Base-by-base conservation (phyloP, 2,329 filamentous ascomycete genomes). In the Talaromyces rugulosus region DNA sequence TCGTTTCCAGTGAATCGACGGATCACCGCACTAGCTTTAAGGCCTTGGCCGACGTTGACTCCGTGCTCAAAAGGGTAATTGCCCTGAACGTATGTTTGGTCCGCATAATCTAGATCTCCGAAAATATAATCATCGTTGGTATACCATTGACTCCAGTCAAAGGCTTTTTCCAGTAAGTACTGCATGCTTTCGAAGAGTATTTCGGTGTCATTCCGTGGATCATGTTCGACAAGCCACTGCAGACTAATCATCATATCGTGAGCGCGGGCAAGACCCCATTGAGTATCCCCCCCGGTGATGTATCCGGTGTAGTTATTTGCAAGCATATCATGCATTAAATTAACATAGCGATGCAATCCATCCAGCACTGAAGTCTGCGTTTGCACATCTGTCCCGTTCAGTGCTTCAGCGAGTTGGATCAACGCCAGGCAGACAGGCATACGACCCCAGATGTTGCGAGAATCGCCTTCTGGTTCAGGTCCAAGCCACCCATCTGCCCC, bases 321-420 rank as follows among this genome's bases (percentile, higher is more conserved):
- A 23, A 50, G 44, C 44, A 50, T 50, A 50, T 27, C n/a, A 27
- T 50, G 44, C n/a, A 27, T 27, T 27, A 50, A 50, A 11, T 50
- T 50, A n/a, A 27, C 23, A 16, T 23, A 50, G n/a, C 44, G n/a
- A 9, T 23, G 74, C 70, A 65, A 80, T 81, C 62, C 73, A 76
- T 52, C 77, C 77, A 59, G 75, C 69, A 4, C 75, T 71, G 52
- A 81, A 64, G 3, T 77, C 77, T 44, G 70, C 72, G 4, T 68
- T 72, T 33, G 76, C 23, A 27, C n/a, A 11, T 50, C 44, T 23
- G 44, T 36, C 34, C 34, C 34, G 16, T 36, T 36, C 12, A 36
- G 34, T 36, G 34, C 34, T 36, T 36, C 34, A 5, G 34, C 34
- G 34, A 36, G 34, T 36, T 36, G 34, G 12, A 36, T 14, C 34